Evolutionary conservation across 257 asterid species (phyloP), one percentile per base, ranked within the genome.

Genomic region (Verbascum thapsus): DNA sequence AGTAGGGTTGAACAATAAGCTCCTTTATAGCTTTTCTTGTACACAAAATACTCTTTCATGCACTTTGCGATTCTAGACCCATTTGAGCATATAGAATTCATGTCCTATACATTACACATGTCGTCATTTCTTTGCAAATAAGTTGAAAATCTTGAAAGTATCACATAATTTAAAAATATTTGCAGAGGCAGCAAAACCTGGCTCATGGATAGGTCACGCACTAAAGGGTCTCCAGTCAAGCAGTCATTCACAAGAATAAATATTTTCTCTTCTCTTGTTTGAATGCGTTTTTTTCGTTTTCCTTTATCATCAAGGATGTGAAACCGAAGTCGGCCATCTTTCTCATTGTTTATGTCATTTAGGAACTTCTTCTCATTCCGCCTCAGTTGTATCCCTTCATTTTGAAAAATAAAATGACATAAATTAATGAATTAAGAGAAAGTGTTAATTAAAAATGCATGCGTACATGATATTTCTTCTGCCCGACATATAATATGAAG

Each of bases 361-460:
- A 92, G 81, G 54, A 89, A 72, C 82, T 84, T 92, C 86, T 92
- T 92, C 75, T 92, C 99, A 67, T 78, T 92, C 72, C 97, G 85
- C 77, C 99, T 76, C 68, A 92, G 87, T 63, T 92, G 99, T 83
- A 92, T 92, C 99, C 99, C 99, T 89, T 80, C 79, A 79, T 72
- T 74, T 74, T 63, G 40, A 71, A 71, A 67, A 1, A 1, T 60
- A 38, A 71, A 74, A 57, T 53, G 70, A 68, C 55, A 44, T 59
- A 51, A 55, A 40, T 64, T 42, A 20, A 56, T 50, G 23, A 45
- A 63, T 72, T 52, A 59, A 64, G 35, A 51, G 34, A 55, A 53
- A 63, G n/a, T 54, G 41, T 11, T 47, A 68, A 54, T 49, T 64
- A 58, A 42, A n/a, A 37, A 71, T 61, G 61, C 55, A 47, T 52